Evolutionary conservation across 768 basidiomycete genomes (phyloP).

Genomic region (Leccinum subgranulosum): DNA sequence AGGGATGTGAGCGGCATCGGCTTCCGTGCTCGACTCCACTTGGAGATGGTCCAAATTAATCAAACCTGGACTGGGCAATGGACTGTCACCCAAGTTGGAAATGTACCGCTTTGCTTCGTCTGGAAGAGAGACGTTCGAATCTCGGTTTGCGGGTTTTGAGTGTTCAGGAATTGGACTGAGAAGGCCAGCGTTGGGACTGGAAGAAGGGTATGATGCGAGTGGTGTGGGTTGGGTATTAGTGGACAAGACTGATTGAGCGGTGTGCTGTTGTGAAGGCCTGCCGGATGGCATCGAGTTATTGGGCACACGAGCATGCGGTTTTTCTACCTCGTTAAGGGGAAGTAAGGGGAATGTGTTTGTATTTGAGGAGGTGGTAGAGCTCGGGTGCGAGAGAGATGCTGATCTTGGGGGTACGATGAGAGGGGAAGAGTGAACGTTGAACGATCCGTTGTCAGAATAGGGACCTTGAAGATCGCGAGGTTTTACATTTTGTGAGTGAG

Average conservation of each 20-base stretch:
- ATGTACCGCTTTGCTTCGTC: constrained; percentile 78
- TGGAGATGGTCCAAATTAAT: background rate
- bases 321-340: constrained; percentile 17
- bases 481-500: constrained; percentile 14
- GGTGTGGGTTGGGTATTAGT: constrained; percentile 13
- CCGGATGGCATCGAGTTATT: constrained; percentile 1
- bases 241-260: constrained; percentile 13
- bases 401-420: constrained; percentile 21
- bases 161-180: constrained; percentile 30
- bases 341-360: constrained; percentile 15
- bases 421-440: constrained; percentile 4
- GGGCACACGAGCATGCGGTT: background rate
- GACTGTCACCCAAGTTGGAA: constrained; percentile 63
- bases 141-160: constrained; percentile 47
- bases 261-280: constrained; percentile 9
- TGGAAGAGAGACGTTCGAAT: constrained; percentile 67
- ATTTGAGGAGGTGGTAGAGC: constrained; percentile 7
- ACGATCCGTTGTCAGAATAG: background rate
- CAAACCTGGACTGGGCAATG: constrained; percentile 47
- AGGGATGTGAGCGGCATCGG: constrained; percentile 1
- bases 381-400: constrained; percentile 16
- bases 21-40: background rate
- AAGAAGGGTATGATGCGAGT: constrained; percentile 19
- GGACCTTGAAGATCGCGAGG: constrained; percentile 6
- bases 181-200: constrained; percentile 12